These are phyloP conservation scores for Pseudogymnoascus sp. DNA, from an alignment of 2,329 filamentous ascomycete species.

Conservation along the genomic window DNA sequence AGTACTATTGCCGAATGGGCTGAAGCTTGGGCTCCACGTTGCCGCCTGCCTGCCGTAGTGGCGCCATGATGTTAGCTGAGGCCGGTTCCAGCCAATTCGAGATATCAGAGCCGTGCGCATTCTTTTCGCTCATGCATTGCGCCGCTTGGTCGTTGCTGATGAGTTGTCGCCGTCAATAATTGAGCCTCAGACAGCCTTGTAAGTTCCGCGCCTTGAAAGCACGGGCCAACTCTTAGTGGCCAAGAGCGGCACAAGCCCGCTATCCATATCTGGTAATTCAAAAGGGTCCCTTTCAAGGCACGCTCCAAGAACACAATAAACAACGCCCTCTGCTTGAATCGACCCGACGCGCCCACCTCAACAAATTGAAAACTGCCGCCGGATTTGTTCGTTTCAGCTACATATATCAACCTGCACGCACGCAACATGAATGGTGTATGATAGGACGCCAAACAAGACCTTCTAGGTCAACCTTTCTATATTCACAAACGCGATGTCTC, in stretches of 20 bases:
- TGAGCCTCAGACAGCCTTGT: neutral
- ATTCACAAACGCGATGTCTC: constrained; percentile 5
- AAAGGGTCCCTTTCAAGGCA: neutral
- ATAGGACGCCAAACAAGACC: neutral
- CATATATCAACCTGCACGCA: neutral
- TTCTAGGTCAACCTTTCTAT: neutral
- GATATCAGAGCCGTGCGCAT: constrained; percentile 6
- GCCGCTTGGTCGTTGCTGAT: neutral
- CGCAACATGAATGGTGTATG: constrained; percentile 8
- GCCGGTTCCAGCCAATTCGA: neutral
- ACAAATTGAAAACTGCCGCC: neutral
- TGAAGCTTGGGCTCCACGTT: neutral
- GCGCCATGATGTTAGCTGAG: neutral
- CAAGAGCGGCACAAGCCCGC: neutral
- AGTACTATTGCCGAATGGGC: neutral
- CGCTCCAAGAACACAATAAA: constrained; percentile 1
- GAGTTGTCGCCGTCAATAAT: neutral
- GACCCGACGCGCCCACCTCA: neutral
- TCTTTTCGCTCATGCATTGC: constrained; percentile 6
- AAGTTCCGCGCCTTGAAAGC: neutral
- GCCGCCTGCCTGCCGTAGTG: neutral
- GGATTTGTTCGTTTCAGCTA: neutral
- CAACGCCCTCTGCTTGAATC: neutral
- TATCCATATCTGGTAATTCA: constrained; percentile 7
- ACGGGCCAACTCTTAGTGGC: neutral